Conservation (phyloP, 805 yeast species). For the Limtongozyma cylindracea region DNA sequence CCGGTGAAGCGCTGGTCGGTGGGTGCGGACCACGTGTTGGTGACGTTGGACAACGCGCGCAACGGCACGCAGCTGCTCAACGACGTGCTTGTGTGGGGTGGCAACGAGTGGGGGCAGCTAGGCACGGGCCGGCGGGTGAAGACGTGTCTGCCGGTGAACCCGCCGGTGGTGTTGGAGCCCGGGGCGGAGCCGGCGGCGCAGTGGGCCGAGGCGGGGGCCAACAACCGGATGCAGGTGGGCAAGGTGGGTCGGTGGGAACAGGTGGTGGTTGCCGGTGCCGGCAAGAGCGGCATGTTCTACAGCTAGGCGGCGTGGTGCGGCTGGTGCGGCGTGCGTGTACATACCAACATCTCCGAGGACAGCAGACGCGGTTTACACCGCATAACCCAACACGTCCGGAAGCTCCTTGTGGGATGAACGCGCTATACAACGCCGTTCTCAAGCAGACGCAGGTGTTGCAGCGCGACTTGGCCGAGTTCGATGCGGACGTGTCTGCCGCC, state of each 20-base stretch:
- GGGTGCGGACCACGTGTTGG: conserved; percentile 42
- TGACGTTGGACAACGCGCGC: conserved; percentile 24
- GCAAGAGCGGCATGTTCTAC: conserved; percentile 40
- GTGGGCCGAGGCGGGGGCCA: conserved; percentile 1
- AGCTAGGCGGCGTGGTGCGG: too few species aligned
- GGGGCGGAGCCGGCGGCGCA: conserved; percentile 3
- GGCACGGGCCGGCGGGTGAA: conserved; percentile 61
- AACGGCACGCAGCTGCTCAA: conserved; percentile 12
- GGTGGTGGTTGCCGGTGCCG: conserved; percentile 33
- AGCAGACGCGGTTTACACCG: too few species aligned
- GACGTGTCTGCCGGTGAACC: conserved; percentile 20
- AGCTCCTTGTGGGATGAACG: conserved; percentile 24
- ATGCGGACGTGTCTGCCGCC: conserved; percentile 34
- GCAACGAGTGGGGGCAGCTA: conserved; percentile 58
- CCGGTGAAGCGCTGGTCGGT: conserved; percentile 26
- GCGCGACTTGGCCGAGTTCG: conserved; percentile 43
- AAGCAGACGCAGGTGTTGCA: conserved; percentile 58
- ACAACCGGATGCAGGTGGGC: conserved; percentile 19
- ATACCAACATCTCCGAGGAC: too few species aligned
- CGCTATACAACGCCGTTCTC: conserved; percentile 72
- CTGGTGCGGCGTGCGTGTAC: too few species aligned
- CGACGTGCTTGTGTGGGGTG: conserved; percentile 65
- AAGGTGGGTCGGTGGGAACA: conserved; percentile 14
- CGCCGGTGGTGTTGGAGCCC: conserved; percentile 40
- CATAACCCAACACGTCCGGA: too few species aligned